These are phyloP conservation scores for Polyporus tsugae DNA, from an alignment of 1,284 basidiomycete species.

Conservation along the genomic window DNA sequence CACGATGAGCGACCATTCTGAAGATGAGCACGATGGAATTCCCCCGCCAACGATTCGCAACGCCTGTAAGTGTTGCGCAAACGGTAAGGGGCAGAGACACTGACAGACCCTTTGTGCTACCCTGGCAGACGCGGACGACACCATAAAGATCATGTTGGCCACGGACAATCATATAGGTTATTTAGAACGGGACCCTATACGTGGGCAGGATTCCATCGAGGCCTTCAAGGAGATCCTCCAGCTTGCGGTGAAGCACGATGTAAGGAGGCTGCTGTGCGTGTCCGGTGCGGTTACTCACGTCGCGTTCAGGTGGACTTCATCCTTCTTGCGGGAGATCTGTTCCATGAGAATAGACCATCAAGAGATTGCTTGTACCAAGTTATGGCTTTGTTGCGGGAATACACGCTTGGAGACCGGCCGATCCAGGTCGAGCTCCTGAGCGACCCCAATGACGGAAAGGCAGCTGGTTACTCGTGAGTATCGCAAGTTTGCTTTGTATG, in stretches of 20 bases:
- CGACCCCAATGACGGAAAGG: slow-evolving; percentile 90
- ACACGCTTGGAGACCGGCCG: slow-evolving; percentile 89
- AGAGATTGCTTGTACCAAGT: slow-evolving; percentile 90
- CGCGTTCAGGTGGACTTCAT: slow-evolving; percentile 86
- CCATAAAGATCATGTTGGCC: slow-evolving; percentile 86
- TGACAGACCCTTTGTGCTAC: slow-evolving; percentile 5
- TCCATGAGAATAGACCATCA: slow-evolving; percentile 97
- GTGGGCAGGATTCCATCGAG: slow-evolving; percentile 95
- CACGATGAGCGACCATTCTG: slow-evolving; percentile 26
- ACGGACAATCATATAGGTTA: slow-evolving; percentile 98
- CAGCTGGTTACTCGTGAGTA: slow-evolving; percentile 83
- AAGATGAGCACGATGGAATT: slow-evolving; percentile 22
- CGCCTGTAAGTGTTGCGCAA: slow-evolving; percentile 44
- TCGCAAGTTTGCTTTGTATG: not conserved
- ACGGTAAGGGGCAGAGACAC: slow-evolving; percentile 5
- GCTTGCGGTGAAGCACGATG: slow-evolving; percentile 88
- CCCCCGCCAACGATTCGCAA: slow-evolving; percentile 44
- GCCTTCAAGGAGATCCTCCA: slow-evolving; percentile 95
- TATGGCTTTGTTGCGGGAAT: slow-evolving; percentile 91
- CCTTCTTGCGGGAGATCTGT: slow-evolving; percentile 94
- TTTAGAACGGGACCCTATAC: slow-evolving; percentile 92
- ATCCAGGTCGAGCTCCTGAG: slow-evolving; percentile 91
- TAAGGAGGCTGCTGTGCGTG: slow-evolving; percentile 38
- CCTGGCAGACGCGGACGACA: slow-evolving; percentile 64
- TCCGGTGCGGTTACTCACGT: slow-evolving; percentile 1